A percentile compares a stretch with the other conserved stretches of the same genome.
These are phyloP conservation scores for Neurospora sp. DNA, from an alignment of 495 filamentous ascomycete genomes.

Conservation along the genomic window DNA sequence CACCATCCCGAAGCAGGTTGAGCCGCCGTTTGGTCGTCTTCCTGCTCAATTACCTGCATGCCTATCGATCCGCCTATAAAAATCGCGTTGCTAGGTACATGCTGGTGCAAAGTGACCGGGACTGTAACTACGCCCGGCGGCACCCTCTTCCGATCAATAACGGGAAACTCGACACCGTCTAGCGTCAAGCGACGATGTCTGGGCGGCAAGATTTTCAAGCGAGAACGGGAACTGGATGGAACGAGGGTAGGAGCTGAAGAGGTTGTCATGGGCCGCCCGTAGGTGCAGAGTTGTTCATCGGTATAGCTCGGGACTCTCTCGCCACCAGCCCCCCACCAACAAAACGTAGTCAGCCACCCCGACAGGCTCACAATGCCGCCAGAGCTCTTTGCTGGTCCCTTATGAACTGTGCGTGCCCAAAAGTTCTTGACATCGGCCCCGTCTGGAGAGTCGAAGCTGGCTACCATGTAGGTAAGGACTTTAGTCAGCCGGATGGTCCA, in stretches of 20 bases:
- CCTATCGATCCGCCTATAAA: background rate
- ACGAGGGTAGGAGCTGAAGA: too few species aligned
- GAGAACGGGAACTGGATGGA: too few species aligned
- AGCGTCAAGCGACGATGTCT: background rate
- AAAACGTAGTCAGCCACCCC: background rate
- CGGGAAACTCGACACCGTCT: background rate
- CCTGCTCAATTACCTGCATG: background rate
- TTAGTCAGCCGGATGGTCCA: constrained; percentile 21
- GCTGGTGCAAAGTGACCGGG: background rate
- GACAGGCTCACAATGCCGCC: background rate
- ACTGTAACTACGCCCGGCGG: background rate
- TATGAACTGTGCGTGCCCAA: constrained; percentile 20
- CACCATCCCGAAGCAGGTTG: background rate
- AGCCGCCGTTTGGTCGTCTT: background rate
- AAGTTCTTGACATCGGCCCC: constrained; percentile 22
- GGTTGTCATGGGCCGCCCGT: too few species aligned
- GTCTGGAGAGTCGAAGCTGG: constrained; percentile 27
- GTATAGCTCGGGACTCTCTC: background rate
- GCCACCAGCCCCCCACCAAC: background rate
- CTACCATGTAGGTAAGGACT: constrained; percentile 27
- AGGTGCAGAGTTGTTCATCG: background rate
- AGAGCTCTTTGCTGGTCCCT: background rate
- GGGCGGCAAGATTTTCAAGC: background rate
- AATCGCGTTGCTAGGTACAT: background rate
- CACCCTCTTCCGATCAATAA: background rate